Percentiles rank a stretch among this genome's conserved stretches.
These are phyloP conservation scores for Pilaira anomala DNA, from an alignment of 192 early-diverging fungal species.

Conservation along the genomic window DNA sequence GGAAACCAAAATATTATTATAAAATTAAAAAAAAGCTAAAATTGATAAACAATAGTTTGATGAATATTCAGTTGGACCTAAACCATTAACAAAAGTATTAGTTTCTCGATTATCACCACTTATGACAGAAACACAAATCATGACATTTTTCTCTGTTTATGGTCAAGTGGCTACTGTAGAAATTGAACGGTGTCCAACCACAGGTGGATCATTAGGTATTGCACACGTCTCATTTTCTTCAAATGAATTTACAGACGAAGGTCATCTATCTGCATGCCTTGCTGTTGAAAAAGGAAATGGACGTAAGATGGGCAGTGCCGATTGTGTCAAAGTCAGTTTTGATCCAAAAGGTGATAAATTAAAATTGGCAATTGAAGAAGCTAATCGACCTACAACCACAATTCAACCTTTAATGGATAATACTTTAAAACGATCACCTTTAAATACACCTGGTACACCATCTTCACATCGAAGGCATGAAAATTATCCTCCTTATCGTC, in stretches of 20 bases:
- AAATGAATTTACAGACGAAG: conserved; percentile 27
- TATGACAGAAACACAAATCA: conserved; percentile 36
- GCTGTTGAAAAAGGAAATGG: conserved; percentile 52
- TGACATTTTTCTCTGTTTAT: conserved; percentile 46
- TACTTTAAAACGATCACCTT: not conserved
- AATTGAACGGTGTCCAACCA: conserved; percentile 48
- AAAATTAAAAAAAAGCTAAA: no score
- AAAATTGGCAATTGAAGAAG: conserved; percentile 21
- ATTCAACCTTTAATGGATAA: not conserved
- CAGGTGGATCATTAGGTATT: conserved; percentile 47
- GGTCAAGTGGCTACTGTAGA: conserved; percentile 46
- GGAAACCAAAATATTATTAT: not conserved
- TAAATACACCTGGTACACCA: not conserved
- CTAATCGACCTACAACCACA: conserved; percentile 4
- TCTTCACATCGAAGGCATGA: not conserved
- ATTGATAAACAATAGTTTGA: conserved; percentile 33
- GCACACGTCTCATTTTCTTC: conserved; percentile 47
- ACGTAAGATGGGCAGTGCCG: conserved; percentile 35
- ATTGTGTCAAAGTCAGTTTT: conserved; percentile 37
- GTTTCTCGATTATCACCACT: conserved; percentile 37
- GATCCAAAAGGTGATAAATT: conserved; percentile 34
- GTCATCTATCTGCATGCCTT: conserved; percentile 38
- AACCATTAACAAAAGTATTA: conserved; percentile 32
- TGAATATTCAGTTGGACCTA: conserved; percentile 26
- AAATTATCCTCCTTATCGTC: not conserved